phyloP scores from a whole-genome alignment of 1,139 yeast genomes.

The Magnusiomyces ingens region DNA sequence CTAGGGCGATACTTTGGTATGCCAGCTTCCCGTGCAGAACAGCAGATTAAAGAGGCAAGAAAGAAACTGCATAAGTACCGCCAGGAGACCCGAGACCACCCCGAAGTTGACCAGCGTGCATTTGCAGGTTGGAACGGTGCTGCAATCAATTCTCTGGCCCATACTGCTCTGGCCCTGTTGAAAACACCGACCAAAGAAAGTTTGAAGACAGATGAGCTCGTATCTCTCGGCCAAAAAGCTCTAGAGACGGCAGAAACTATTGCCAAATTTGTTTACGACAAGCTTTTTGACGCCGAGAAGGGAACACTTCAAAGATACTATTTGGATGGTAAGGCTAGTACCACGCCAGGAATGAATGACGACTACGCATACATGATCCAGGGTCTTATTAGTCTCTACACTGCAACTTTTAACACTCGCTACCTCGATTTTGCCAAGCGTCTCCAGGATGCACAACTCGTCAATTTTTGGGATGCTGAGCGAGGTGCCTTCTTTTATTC shows the following conservation, averaged over 20 bases:
- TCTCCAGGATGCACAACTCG: conserved; percentile 31
- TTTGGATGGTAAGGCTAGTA: conserved; percentile 7
- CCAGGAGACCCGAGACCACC: conserved; percentile 24
- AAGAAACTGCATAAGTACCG: conserved; percentile 26
- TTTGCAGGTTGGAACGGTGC: conserved; percentile 35
- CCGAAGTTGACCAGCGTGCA: conserved; percentile 31
- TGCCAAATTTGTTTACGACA: conserved; percentile 24
- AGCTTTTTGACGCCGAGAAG: conserved; percentile 22
- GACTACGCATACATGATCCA: conserved; percentile 35
- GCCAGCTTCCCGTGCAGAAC: conserved; percentile 19
- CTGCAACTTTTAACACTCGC: conserved; percentile 27
- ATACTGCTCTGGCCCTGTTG: conserved; percentile 25
- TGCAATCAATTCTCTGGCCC: conserved; percentile 33
- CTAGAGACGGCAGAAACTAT: conserved; percentile 27
- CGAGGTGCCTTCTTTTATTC: conserved; percentile 31
- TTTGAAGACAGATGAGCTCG: not conserved
- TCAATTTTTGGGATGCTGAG: conserved; percentile 31
- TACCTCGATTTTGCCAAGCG: conserved; percentile 31
- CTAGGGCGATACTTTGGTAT: conserved; percentile 33
- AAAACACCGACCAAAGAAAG: not conserved
- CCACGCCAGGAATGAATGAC: conserved; percentile 30
- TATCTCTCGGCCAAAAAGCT: conserved; percentile 18
- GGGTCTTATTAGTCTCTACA: conserved; percentile 35
- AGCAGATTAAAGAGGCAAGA: conserved; percentile 21
- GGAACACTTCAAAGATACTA: conserved; percentile 20